Evolutionary conservation across 306 rosid species (phyloP).

Genomic region (Ziziphus jujuba): DNA sequence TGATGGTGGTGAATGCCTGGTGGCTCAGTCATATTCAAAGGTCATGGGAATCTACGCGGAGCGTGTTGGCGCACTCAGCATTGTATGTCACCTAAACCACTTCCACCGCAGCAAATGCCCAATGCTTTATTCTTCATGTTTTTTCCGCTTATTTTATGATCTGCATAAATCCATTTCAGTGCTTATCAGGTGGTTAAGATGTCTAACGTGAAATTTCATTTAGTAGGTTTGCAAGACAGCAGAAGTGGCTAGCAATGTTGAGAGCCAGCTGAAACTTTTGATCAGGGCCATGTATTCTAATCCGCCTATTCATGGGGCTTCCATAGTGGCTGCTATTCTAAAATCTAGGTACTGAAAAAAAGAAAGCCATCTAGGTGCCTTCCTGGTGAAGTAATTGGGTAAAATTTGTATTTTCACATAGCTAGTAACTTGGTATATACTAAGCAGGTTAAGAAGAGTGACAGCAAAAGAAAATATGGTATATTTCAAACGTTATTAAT

Average conservation of each 20-base stretch:
- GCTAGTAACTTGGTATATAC: background rate
- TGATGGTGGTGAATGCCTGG: constrained; percentile 86
- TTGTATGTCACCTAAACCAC: constrained; percentile 50
- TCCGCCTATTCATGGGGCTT: constrained; percentile 95
- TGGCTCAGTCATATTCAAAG: constrained; percentile 93
- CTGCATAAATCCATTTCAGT: background rate
- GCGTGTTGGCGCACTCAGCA: constrained; percentile 93
- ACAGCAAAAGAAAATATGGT: background rate
- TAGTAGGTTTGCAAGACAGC: constrained; percentile 78
- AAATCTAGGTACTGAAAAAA: constrained; percentile 58
- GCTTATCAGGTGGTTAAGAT: background rate
- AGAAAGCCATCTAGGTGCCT: constrained; percentile 1
- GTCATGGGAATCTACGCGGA: constrained; percentile 94
- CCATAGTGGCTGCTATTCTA: constrained; percentile 78
- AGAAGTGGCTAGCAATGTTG: constrained; percentile 72
- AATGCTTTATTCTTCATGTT: background rate
- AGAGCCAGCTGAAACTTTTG: constrained; percentile 94
- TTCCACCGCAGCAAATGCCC: background rate
- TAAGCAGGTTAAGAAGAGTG: background rate
- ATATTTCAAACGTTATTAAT: no score
- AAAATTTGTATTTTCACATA: background rate
- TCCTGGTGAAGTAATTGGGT: background rate
- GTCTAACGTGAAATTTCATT: background rate
- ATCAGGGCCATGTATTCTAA: constrained; percentile 88
- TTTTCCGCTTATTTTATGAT: background rate